Base-by-base conservation (phyloP, 2,329 filamentous ascomycete genomes). In the Xylariaceae sp. region DNA sequence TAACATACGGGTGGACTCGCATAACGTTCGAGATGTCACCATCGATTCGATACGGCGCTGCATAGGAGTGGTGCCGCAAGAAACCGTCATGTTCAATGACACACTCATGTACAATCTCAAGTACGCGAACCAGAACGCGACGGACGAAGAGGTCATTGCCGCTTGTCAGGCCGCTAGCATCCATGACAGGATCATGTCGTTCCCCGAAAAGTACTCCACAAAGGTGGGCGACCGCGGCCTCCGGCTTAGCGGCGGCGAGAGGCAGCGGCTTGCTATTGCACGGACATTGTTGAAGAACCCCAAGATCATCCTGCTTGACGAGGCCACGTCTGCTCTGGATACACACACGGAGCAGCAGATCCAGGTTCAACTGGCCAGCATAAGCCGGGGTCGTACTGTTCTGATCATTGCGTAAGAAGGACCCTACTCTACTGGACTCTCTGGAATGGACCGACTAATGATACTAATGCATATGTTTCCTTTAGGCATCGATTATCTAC, bases 61-160 rank as follows among this genome's bases (percentile, higher is more conserved):
- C 68, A 96, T 99, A 65, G 94, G 94, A 21, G 92, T 99, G 41
- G 94, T 99, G 6, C 94, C 94, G 1, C 94, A 99, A 70, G 94
- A 99, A 65, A 96, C 92, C 4, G 88, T 95, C 5, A 77, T 96
- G 42, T 96, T 96, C 79, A 96, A 96, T 69, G 92, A 96, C 70
- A 87, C 88, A 1, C 75, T 96, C 59, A 94, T 96, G 89, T 96
- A 95, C 74, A 96, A 96, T 67, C 76, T 96, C 57, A 87, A 85
- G 68, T 96, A 96, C 68, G 91, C 92, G 55, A 92, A 92, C 60
- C 88, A 89, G 41, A 71, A 80, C 26, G 90, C 87, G 10, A 88
- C 87, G 0, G 86, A 95, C 55, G 87, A 92, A 61, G 85, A 96
- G 26, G 85, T 96, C 1, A 88, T 84, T 64, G 83, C 83, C 42